Evolutionary conservation across 225 moss, liverwort and hornwort genomes (phyloP).

Genomic region (Ulota crispa): DNA sequence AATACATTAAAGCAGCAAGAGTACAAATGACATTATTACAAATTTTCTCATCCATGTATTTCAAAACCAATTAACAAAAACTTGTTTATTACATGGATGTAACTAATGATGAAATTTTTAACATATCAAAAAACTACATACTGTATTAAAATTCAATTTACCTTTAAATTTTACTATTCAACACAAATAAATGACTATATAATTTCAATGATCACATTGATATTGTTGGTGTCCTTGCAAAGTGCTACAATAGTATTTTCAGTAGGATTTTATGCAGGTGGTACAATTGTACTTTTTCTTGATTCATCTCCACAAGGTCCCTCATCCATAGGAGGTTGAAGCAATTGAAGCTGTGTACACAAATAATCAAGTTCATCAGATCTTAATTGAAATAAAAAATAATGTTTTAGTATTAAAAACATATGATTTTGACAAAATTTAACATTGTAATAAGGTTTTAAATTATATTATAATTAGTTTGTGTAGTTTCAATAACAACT

Average conservation of each 20-base stretch:
- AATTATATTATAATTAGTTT: too few relatives aligned
- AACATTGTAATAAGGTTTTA: fast-evolving
- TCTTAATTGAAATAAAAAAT: background rate
- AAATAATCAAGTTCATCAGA: fast-evolving
- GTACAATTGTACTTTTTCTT: background rate
- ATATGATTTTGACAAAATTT: fast-evolving
- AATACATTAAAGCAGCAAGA: too few relatives aligned
- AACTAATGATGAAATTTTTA: too few relatives aligned
- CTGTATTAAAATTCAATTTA: background rate
- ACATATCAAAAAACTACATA: background rate
- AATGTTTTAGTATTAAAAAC: fast-evolving
- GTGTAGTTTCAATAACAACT: too few relatives aligned
- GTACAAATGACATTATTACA: too few relatives aligned
- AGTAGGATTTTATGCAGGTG: background rate
- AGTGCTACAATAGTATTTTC: background rate
- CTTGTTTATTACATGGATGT: fast-evolving
- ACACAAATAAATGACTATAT: too few relatives aligned
- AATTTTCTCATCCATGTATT: too few relatives aligned
- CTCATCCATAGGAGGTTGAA: conserved; percentile 37
- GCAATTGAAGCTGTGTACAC: conserved; percentile 28
- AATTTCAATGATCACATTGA: background rate
- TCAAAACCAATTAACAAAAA: too few relatives aligned
- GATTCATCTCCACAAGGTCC: conserved; percentile 16
- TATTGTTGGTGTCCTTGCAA: background rate
- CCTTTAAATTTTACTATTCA: too few relatives aligned